Conservation (phyloP, 352 stramenopile species). For the Phytophthora pisi region DNA sequence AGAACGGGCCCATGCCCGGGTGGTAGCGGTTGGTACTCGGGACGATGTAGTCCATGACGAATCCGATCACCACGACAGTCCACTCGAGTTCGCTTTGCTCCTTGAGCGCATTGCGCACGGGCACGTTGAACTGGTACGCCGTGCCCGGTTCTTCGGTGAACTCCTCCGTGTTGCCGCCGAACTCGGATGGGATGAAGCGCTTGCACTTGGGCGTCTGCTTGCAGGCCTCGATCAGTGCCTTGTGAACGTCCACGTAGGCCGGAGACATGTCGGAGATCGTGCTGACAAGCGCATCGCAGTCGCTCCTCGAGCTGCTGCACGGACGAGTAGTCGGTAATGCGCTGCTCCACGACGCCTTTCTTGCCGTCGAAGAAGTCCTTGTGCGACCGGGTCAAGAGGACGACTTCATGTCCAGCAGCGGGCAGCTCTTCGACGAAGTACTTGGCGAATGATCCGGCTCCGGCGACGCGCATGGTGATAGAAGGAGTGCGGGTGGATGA, state of each 20-base stretch:
- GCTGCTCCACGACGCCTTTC: constrained; percentile 36
- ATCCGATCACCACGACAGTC: constrained; percentile 38
- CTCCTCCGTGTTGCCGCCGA: constrained; percentile 38
- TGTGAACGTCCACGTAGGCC: constrained; percentile 21
- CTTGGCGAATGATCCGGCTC: constrained; percentile 43
- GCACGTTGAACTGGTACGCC: constrained; percentile 15
- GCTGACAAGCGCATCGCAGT: constrained; percentile 44
- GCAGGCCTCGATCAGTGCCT: constrained; percentile 39
- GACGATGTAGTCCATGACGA: constrained; percentile 43
- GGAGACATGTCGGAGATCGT: constrained; percentile 24
- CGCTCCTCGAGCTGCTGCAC: constrained; percentile 23
- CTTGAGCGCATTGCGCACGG: constrained; percentile 27
- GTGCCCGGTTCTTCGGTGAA: constrained; percentile 18
- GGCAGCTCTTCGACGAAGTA: constrained; percentile 36
- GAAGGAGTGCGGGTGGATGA: not conserved
- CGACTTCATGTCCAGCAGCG: constrained; percentile 34
- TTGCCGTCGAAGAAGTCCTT: constrained; percentile 44
- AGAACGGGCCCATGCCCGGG: constrained; percentile 18
- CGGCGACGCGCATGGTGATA: constrained; percentile 40
- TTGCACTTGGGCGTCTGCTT: constrained; percentile 45
- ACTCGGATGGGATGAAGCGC: constrained; percentile 54
- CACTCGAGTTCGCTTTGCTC: constrained; percentile 43
- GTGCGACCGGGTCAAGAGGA: constrained; percentile 44
- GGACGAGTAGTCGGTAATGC: constrained; percentile 40
- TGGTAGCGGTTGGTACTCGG: constrained; percentile 36